Base-by-base conservation (phyloP, 73 alveolate species). In the Paramecium caudatum region DNA sequence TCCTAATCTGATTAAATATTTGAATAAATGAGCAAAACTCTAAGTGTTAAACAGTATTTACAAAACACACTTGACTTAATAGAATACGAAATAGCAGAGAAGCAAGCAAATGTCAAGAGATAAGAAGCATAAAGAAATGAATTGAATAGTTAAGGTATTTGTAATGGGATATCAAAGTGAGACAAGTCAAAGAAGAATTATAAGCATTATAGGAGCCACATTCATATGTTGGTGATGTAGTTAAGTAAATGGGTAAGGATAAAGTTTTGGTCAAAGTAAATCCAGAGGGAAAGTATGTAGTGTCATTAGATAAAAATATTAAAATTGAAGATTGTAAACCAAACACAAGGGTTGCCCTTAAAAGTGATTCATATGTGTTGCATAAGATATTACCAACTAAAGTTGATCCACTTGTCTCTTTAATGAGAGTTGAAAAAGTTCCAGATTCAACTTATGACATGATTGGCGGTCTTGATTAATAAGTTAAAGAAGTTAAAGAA, bases 371-470 rank as follows among this genome's bases (percentile, higher is more conserved):
- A 86, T 98, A 94, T 91, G 95, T 92, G 65, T 97, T 98, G 19
- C 99, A 98, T 87, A 95, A 98, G 90, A 96, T 98, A 74, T 92
- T 98, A 86, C 99, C 99, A 46, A 93, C 98, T 82, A 96, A 96
- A 95, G 98, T 98, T 46, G 99, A 98, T 85, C 99, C 99, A 17
- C 85, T 98, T 37, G 99, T 98, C 47, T 93, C 97, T 88, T 94
- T 98, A 81, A 98, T 98, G 99, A 94, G 94, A 90, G 99, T 98
- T 47, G 99, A 98, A 94, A 98, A 98, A 92, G 99, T 98, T 5
- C 99, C 99, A 17, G 99, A 98, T 92, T 96, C 99, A 63, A 98
- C 99, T 47, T 98, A 98, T 91, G 99, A 98, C 81, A 97, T 96
- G 98, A 96, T 97, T 10, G 99, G 99, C n/a, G 97, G 98, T 16